Base-by-base conservation (phyloP, 805 yeast species). In the Priceomyces carsonii region DNA sequence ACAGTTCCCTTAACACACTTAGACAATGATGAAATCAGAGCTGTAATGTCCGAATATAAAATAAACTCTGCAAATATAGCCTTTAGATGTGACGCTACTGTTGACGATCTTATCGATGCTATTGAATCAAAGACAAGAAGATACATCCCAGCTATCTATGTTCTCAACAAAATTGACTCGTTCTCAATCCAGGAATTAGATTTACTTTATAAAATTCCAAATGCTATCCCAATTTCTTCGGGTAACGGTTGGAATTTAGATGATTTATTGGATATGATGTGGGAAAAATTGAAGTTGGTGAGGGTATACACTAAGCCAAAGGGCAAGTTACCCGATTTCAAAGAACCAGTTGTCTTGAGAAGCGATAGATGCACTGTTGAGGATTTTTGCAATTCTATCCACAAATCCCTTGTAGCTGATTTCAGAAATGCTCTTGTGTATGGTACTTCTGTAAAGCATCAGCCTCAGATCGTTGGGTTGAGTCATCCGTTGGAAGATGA, bases 281-380 rank as follows among this genome's bases (percentile, higher is more conserved):
- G 99, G 99, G 86, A 82, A 36, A 78, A 83, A 57, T 75, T 93
- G 53, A 82, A 86, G 49, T 71, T 93, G 54, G 98, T 91, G 26
- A 80, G 99, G 57, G 96, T 93, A 14, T 93, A 91, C 66, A 93
- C 99, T 5, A 93, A 91, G 56, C 99, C 99, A 34, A 93, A 89
- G 73, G 98, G 98, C 18, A 77, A 73, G 49, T 71, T 83, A 49
- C 99, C 99, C 6, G 99, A 93, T 62, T 93, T 91, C 61, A 73
- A 73, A 24, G 98, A 93, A 52, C 99, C 99, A 2, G 93, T 93
- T 38, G 98, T 93, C 33, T 69, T 93, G 55, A 78, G 95, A 57
- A 76, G 77, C 36, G 90, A 82, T 45, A 78, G 85, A 45, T 80
- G 90, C 58, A 64, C 95, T 1, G 95, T 93, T 29, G 96, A 85